These are phyloP conservation scores for Botrytis pseudocinerea DNA, from an alignment of 2,329 filamentous ascomycete species.

Conservation along the genomic window DNA sequence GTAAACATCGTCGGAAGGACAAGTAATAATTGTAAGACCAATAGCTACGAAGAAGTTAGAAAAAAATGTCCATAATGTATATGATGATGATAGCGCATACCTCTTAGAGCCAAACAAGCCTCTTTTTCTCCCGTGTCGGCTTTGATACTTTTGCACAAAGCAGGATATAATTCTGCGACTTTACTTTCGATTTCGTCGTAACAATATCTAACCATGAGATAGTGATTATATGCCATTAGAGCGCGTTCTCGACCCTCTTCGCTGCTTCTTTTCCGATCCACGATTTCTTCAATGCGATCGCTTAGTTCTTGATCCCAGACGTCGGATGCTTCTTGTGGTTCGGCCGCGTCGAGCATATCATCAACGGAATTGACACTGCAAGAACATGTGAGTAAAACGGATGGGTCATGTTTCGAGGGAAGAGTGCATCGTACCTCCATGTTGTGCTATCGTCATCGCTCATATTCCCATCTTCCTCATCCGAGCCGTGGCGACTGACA, in stretches of 20 bases:
- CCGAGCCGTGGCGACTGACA: conserved; percentile 52
- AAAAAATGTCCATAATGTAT: neutral
- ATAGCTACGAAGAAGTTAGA: conserved; percentile 49
- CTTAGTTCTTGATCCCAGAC: conserved; percentile 57
- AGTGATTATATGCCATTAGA: conserved; percentile 57
- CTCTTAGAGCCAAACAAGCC: conserved; percentile 61
- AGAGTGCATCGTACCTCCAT: conserved; percentile 47
- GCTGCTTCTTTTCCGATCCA: conserved; percentile 68
- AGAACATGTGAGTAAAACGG: neutral
- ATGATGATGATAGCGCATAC: conserved; percentile 37
- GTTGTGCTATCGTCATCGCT: conserved; percentile 52
- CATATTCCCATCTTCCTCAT: conserved; percentile 53
- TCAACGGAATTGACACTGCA: conserved; percentile 27
- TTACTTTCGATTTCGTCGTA: conserved; percentile 57
- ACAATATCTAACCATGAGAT: conserved; percentile 62
- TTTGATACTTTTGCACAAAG: conserved; percentile 64
- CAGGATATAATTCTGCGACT: conserved; percentile 56
- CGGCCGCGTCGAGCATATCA: conserved; percentile 42
- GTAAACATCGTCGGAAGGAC: conserved; percentile 61
- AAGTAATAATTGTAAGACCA: conserved; percentile 62
- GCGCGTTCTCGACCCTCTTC: conserved; percentile 62
- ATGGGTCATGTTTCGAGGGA: neutral
- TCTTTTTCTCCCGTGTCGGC: conserved; percentile 63
- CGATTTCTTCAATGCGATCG: conserved; percentile 62
- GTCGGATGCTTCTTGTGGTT: conserved; percentile 50